phyloP scores from a whole-genome alignment of 306 rosid genomes.

The Coriaria nepalensis region DNA sequence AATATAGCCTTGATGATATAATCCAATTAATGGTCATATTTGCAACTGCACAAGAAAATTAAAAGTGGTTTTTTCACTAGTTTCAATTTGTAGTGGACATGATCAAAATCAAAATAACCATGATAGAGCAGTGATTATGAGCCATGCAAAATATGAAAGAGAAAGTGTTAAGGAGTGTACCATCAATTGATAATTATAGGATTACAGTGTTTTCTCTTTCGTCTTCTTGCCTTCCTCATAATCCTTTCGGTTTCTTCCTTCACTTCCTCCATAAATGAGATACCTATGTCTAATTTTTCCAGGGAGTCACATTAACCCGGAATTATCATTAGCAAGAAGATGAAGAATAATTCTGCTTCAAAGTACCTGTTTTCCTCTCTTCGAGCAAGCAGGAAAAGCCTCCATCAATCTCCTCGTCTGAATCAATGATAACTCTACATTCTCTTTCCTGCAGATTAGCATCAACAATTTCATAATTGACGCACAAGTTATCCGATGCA shows the following conservation, averaged over 20 bases:
- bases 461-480: slow-evolving; percentile 19
- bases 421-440: slow-evolving; percentile 51
- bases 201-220: slow-evolving; percentile 55
- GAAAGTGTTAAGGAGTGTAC: slow-evolving; percentile 22
- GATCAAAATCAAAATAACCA: too few species aligned
- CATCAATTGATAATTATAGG: slow-evolving; percentile 48
- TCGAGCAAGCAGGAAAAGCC: slow-evolving; percentile 57
- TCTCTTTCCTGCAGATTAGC: slow-evolving; percentile 36
- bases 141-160: background rate
- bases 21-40: too few species aligned
- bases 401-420: slow-evolving; percentile 69
- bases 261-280: slow-evolving; percentile 34
- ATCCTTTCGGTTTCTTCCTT: slow-evolving; percentile 62
- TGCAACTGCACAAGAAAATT: too few species aligned
- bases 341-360: slow-evolving; percentile 11
- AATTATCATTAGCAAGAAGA: too few species aligned
- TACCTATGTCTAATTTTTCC: slow-evolving; percentile 20
- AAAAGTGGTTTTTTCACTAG: background rate
- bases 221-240: slow-evolving; percentile 74
- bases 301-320: too few species aligned
- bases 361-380: slow-evolving; percentile 48
- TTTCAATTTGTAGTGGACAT: background rate
- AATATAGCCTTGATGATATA: too few species aligned
- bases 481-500: background rate
- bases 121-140: too few species aligned